A percentile compares a stretch with the other conserved stretches of the same genome.
Conservation (phyloP, 495 filamentous ascomycete genomes). For the Penicillium pulvis region DNA sequence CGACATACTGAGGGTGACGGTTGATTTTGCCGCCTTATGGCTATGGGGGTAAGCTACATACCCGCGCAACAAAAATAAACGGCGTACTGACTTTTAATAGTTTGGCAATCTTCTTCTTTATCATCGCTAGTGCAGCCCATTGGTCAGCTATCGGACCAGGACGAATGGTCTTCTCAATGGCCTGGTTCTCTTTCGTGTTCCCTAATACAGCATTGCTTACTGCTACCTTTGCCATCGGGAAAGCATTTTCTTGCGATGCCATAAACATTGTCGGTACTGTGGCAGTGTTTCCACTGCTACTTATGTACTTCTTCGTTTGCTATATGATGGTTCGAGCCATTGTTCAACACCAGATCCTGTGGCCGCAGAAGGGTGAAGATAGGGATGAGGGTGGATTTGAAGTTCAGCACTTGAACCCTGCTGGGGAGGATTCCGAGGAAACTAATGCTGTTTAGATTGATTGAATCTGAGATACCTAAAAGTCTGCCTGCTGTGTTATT, state of each 20-base stretch:
- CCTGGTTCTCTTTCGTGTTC: conserved; percentile 86
- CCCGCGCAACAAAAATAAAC: neutral
- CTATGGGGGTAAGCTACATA: conserved; percentile 64
- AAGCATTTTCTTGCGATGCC: conserved; percentile 59
- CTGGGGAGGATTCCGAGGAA: conserved; percentile 12
- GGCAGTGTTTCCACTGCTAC: conserved; percentile 59
- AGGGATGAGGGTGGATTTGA: conserved; percentile 62
- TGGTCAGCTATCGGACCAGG: conserved; percentile 67
- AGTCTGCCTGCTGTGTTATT: neutral
- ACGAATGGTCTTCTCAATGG: conserved; percentile 79
- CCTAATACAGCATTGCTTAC: conserved; percentile 79
- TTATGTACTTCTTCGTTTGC: conserved; percentile 73
- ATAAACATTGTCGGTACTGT: conserved; percentile 71
- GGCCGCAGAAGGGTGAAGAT: conserved; percentile 72
- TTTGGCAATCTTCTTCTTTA: conserved; percentile 83
- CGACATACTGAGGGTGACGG: conserved; percentile 54
- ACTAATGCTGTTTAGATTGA: neutral
- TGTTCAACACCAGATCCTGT: conserved; percentile 62
- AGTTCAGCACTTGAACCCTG: conserved; percentile 36
- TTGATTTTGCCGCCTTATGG: conserved; percentile 70
- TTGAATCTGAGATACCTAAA: neutral
- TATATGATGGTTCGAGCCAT: conserved; percentile 71
- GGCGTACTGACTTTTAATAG: conserved; percentile 33
- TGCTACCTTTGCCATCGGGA: conserved; percentile 71
- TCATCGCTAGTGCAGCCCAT: conserved; percentile 74